These are phyloP conservation scores for Aspergillus latus DNA, from an alignment of 2,329 filamentous ascomycete genomes.

Conservation along the genomic window DNA sequence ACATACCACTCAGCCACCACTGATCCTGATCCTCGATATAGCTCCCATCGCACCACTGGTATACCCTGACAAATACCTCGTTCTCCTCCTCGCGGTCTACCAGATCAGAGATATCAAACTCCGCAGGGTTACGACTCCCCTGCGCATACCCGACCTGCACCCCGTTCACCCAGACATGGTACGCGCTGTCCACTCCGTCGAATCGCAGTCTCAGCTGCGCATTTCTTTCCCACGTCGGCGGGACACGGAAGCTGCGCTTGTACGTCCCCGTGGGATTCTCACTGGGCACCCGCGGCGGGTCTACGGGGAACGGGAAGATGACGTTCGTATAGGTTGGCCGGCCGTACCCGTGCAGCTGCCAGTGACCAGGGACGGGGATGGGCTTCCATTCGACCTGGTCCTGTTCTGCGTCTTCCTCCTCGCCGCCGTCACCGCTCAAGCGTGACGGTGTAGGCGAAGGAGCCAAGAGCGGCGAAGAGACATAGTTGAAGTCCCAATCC, in stretches of 20 bases:
- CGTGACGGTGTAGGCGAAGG: constrained; percentile 34
- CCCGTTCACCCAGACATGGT: constrained; percentile 69
- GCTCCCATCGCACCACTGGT: constrained; percentile 67
- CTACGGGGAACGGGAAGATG: constrained; percentile 64
- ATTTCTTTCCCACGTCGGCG: constrained; percentile 46
- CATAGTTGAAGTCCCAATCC: constrained; percentile 56
- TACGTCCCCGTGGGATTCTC: constrained; percentile 68
- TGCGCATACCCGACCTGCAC: constrained; percentile 65
- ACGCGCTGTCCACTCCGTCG: constrained; percentile 71
- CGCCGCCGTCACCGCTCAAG: constrained; percentile 41
- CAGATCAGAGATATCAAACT: constrained; percentile 64
- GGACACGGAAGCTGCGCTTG: constrained; percentile 56
- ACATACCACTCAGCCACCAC: constrained; percentile 61
- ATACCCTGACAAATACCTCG: constrained; percentile 61
- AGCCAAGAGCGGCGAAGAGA: constrained; percentile 2
- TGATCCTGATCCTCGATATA: constrained; percentile 71
- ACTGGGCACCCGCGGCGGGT: constrained; percentile 61
- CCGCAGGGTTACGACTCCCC: constrained; percentile 66
- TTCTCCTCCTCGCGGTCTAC: constrained; percentile 52
- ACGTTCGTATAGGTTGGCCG: constrained; percentile 69
- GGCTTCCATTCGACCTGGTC: constrained; percentile 2
- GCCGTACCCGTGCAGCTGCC: constrained; percentile 70
- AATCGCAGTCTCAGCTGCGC: constrained; percentile 65
- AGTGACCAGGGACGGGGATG: constrained; percentile 65
- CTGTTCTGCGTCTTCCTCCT: constrained; percentile 34